Evolutionary conservation across 2,329 filamentous ascomycete genomes (phyloP).

Genomic region (Penicillium sp.): DNA sequence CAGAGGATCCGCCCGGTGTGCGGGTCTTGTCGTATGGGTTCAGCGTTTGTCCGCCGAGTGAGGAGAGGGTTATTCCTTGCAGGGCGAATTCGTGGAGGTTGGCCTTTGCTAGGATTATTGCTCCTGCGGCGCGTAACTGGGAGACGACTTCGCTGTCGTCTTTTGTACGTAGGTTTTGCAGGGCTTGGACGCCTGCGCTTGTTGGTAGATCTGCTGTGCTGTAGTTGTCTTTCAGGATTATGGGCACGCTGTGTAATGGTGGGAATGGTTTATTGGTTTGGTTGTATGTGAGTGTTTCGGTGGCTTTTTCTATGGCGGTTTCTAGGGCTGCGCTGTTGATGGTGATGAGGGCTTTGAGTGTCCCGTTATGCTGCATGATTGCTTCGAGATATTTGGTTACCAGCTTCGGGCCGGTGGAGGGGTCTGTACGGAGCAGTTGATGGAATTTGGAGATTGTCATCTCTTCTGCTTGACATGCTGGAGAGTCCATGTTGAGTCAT

Average conservation of each 20-base stretch:
- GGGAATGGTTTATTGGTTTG: conserved; percentile 3
- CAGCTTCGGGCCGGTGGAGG: conserved; percentile 48
- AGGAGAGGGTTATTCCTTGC: conserved; percentile 56
- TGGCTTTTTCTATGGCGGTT: conserved; percentile 46
- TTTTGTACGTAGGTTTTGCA: conserved; percentile 38
- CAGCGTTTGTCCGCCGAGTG: conserved; percentile 54
- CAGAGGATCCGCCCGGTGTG: conserved; percentile 58
- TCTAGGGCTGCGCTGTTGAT: conserved; percentile 43
- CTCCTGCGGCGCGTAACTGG: conserved; percentile 45
- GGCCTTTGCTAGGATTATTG: conserved; percentile 52
- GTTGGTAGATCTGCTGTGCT: conserved; percentile 50
- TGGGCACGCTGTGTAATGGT: conserved; percentile 51
- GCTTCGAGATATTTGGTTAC: conserved; percentile 50
- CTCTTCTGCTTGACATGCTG: conserved; percentile 43
- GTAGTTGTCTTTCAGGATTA: conserved; percentile 58
- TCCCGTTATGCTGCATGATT: conserved; percentile 50
- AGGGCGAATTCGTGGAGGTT: conserved; percentile 58
- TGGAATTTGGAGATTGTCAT: conserved; percentile 53
- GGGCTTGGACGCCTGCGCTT: conserved; percentile 47
- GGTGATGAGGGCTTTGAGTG: conserved; percentile 50
- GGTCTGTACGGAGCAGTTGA: conserved; percentile 45
- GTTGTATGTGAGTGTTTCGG: conserved; percentile 8
- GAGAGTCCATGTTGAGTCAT: conserved; percentile 24
- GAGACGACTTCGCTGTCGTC: conserved; percentile 46
- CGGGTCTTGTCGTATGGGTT: conserved; percentile 58